Percentiles rank a stretch among this genome's conserved stretches.
phyloP scores from a whole-genome alignment of 1,139 yeast species.

The Yamadazyma songkhlaensis region DNA sequence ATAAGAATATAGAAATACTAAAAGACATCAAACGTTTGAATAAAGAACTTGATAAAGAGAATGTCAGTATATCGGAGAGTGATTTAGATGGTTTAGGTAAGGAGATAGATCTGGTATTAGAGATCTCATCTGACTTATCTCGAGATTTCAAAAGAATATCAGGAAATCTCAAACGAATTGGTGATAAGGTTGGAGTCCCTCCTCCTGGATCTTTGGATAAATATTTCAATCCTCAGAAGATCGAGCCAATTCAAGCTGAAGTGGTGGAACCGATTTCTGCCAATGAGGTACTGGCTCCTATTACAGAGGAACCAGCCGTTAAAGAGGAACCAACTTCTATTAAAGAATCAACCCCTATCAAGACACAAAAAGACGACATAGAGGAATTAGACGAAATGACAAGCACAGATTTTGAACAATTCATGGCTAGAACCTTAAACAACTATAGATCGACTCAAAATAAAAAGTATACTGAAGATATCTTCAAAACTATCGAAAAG shows the following conservation, averaged over 20 bases:
- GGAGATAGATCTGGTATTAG: conserved; percentile 16
- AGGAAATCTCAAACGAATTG: neutral
- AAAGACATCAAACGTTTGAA: conserved; percentile 19
- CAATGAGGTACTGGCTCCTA: too few species aligned
- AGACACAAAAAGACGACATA: too few species aligned
- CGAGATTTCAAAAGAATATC: conserved; percentile 12
- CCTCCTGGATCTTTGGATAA: neutral
- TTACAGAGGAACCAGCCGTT: too few species aligned
- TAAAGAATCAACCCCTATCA: too few species aligned
- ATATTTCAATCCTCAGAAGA: conserved; percentile 1
- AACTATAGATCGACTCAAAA: conserved; percentile 31
- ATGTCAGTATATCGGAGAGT: conserved; percentile 12
- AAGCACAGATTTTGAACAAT: conserved; percentile 31
- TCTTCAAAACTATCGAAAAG: conserved; percentile 7
- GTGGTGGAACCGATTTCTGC: neutral
- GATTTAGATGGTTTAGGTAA: conserved; percentile 11
- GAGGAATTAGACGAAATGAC: conserved; percentile 7
- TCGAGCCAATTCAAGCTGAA: neutral
- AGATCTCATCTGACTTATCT: conserved; percentile 13
- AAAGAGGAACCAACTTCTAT: too few species aligned
- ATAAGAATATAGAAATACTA: conserved; percentile 32
- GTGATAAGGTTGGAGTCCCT: neutral
- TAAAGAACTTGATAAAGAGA: conserved; percentile 18
- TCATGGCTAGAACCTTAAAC: conserved; percentile 32
- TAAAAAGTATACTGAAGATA: conserved; percentile 16